Evolutionary conservation across 441 rosid species (phyloP).

Genomic region (Erysimum cheiri): DNA sequence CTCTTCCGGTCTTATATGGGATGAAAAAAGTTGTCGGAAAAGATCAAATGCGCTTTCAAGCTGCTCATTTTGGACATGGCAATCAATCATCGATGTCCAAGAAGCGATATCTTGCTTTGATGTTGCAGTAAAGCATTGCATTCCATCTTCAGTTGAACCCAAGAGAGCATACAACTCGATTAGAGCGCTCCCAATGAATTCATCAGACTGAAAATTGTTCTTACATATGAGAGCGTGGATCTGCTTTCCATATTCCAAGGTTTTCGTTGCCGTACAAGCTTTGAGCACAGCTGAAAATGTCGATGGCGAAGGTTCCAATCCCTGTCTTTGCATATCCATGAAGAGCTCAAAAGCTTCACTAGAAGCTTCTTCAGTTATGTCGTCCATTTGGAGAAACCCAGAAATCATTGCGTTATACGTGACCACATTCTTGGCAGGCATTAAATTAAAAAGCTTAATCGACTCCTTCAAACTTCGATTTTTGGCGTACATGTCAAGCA

Average conservation of each 20-base stretch:
- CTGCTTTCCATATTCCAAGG: conserved; percentile 57
- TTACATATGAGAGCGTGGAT: conserved; percentile 56
- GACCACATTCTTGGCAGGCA: conserved; percentile 55
- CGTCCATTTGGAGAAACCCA: conserved; percentile 48
- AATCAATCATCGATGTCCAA: conserved; percentile 62
- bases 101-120: conserved; percentile 53
- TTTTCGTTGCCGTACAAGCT: conserved; percentile 47
- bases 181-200: conserved; percentile 57
- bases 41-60: conserved; percentile 51
- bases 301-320: conserved; percentile 54
- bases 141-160: conserved; percentile 52
- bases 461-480: conserved; percentile 49
- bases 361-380: conserved; percentile 42
- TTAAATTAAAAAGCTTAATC: conserved; percentile 41
- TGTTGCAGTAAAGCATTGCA: conserved; percentile 55
- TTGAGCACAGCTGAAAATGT: conserved; percentile 61
- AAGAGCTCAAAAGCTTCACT: conserved; percentile 50
- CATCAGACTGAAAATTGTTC: conserved; percentile 57
- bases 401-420: conserved; percentile 63
- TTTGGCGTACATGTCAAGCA: conserved; percentile 60
- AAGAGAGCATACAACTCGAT: conserved; percentile 56
- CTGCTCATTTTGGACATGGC: conserved; percentile 52
- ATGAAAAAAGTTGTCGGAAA: conserved; percentile 49
- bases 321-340: conserved; percentile 50
- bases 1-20: conserved; percentile 55